Percentiles rank a stretch among this genome's conserved stretches.
These are phyloP conservation scores for Dactylellina haptotyla DNA, from an alignment of 2,329 filamentous ascomycete species.

Conservation along the genomic window DNA sequence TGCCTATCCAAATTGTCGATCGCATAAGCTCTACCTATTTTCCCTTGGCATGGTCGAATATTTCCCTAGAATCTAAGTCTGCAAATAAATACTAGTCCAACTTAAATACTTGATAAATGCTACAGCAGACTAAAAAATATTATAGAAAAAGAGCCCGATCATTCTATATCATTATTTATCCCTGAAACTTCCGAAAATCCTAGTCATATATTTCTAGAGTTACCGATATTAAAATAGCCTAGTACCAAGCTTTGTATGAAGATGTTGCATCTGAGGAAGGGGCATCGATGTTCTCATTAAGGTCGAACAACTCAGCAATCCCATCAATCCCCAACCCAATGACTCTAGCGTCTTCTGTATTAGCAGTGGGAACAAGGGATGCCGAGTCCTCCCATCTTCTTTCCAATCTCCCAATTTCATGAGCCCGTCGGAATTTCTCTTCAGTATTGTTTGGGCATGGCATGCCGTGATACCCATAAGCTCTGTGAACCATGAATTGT, in stretches of 20 bases:
- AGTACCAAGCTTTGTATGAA: slow-evolving; percentile 20
- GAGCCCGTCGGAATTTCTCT: slow-evolving; percentile 4
- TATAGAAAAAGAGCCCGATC: too few relatives aligned
- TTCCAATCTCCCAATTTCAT: slow-evolving; percentile 30
- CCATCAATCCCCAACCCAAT: background rate
- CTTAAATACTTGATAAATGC: too few relatives aligned
- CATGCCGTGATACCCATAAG: slow-evolving; percentile 27
- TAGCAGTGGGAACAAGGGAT: background rate
- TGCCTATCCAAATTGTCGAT: too few relatives aligned
- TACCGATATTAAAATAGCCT: background rate
- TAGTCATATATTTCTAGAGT: too few relatives aligned
- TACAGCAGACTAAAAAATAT: too few relatives aligned
- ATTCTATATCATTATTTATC: too few relatives aligned
- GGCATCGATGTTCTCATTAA: slow-evolving; percentile 14
- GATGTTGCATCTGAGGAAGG: slow-evolving; percentile 22
- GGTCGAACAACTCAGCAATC: slow-evolving; percentile 21
- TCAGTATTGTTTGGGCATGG: background rate
- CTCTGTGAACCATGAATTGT: slow-evolving; percentile 30
- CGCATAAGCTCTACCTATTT: too few relatives aligned
- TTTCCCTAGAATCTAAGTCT: too few relatives aligned
- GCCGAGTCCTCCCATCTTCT: slow-evolving; percentile 27
- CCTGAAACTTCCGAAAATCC: too few relatives aligned
- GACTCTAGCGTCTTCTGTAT: background rate
- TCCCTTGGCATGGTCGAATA: too few relatives aligned
- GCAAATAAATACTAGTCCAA: too few relatives aligned